Conservation (phyloP, 208 protist species). For the Phytomonas sp. region DNA sequence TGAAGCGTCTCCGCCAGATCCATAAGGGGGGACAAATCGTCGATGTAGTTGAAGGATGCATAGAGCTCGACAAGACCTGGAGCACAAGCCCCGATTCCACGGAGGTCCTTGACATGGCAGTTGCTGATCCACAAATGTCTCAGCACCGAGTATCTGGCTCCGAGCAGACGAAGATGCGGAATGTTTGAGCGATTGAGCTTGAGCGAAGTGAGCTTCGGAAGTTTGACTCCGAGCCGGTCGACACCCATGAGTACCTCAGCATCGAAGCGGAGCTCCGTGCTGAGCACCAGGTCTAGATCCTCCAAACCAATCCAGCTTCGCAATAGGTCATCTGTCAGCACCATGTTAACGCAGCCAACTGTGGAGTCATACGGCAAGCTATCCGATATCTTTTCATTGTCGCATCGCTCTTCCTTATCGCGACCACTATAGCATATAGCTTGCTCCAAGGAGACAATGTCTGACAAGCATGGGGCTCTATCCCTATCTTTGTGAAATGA, state of each 20-base stretch:
- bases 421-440: too few relatives aligned
- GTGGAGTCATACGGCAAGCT: not conserved
- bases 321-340: slow-evolving; percentile 55
- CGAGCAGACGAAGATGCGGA: slow-evolving; percentile 59
- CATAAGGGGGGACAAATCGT: slow-evolving; percentile 46
- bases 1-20: slow-evolving; percentile 59
- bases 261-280: slow-evolving; percentile 63
- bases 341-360: not conserved
- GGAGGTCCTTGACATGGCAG: slow-evolving; percentile 48
- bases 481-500: too few relatives aligned
- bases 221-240: slow-evolving; percentile 32
- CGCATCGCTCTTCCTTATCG: not conserved
- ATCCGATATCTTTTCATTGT: not conserved
- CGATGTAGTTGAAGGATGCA: slow-evolving; percentile 72
- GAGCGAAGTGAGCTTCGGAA: slow-evolving; percentile 55
- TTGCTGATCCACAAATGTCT: slow-evolving; percentile 76
- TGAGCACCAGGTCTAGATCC: slow-evolving; percentile 55
- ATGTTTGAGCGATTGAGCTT: slow-evolving; percentile 60
- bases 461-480: too few relatives aligned
- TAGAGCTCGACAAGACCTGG: slow-evolving; percentile 74
- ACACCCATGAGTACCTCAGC: slow-evolving; percentile 43
- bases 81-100: slow-evolving; percentile 56
- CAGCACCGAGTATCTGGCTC: slow-evolving; percentile 43
- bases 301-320: slow-evolving; percentile 68
- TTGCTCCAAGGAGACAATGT: too few relatives aligned